Evolutionary conservation across 2,329 filamentous ascomycete genomes (phyloP), one percentile per base, ranked within the genome.

Genomic region (Fusarium nygamai): DNA sequence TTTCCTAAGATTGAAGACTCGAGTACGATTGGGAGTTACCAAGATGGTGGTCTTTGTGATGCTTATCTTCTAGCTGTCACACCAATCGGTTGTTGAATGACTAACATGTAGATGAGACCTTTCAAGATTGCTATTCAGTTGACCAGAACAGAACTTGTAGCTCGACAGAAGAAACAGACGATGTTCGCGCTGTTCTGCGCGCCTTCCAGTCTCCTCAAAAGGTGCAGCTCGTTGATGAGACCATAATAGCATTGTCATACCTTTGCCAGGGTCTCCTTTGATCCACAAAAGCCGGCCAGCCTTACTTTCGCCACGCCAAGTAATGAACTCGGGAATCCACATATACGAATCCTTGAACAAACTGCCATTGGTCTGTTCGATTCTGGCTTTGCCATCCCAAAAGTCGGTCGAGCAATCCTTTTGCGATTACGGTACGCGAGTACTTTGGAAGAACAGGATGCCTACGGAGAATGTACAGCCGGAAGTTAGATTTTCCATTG

Each of bases 81-180:
- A 83, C 62, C 79, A 5, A 67, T 71, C 29, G 76, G 77, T 4
- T 84, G 72, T 63, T 84, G 75, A 1, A 64, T 47, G 4, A 84
- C 58, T 1, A 89, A 78, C 17, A 83, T 39, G 46, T 81, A 86
- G 1, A 88, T 79, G 0, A 89, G 78, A 0, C 86, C 84, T 1
- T 83, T 81, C 4, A 88, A 71, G 0, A 87, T 82, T 3, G 84
- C 79, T 1, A 73, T 80, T 0, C 83, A 83, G 53, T 74, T 84
- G 69, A 85, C 86, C 0, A 29, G 0, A 0, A 47, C 86, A 47
- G 2, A 74, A 64, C 2, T 67, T 29, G 50, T 86, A 76, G 9
- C 81, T 82, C 16, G 79, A 78, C 71, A 88, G 81, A 72, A 83
- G 88, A 76, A 88, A 85, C 8, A 68, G 3, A 39, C 53, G 0